Conservation (phyloP, 441 rosid genomes). For the Corymbia calophylla region DNA sequence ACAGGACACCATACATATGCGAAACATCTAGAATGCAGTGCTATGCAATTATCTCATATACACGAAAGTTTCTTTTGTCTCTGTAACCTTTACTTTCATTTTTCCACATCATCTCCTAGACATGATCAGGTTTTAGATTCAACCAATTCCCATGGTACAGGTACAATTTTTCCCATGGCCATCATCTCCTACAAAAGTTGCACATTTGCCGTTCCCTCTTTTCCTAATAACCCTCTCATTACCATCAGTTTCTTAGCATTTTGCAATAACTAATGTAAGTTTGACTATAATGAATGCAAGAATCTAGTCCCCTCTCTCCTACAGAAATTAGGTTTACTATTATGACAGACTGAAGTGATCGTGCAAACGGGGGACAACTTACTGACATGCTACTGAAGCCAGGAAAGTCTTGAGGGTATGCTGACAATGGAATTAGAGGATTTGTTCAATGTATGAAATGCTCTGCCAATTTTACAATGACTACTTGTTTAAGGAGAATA, state of each 20-base stretch:
- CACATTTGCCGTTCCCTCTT: not conserved
- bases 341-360: not conserved
- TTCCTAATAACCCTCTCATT: not conserved
- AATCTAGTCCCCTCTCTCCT: not conserved
- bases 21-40: not conserved
- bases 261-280: not conserved
- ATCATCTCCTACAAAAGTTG: not conserved
- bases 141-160: not conserved
- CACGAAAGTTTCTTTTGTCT: not conserved
- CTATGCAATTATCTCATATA: not conserved
- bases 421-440: not conserved
- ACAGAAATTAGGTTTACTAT: not conserved
- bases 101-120: not conserved
- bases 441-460: not conserved
- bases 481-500: not conserved
- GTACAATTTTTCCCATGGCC: no score
- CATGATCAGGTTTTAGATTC: not conserved
- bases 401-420: not conserved
- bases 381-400: not conserved
- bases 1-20: not conserved
- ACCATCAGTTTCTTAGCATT: not conserved
- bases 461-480: not conserved
- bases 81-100: not conserved
- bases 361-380: not conserved
- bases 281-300: not conserved